phyloP scores from a whole-genome alignment of 1,284 basidiomycete genomes.

The Moniliella sp. region DNA sequence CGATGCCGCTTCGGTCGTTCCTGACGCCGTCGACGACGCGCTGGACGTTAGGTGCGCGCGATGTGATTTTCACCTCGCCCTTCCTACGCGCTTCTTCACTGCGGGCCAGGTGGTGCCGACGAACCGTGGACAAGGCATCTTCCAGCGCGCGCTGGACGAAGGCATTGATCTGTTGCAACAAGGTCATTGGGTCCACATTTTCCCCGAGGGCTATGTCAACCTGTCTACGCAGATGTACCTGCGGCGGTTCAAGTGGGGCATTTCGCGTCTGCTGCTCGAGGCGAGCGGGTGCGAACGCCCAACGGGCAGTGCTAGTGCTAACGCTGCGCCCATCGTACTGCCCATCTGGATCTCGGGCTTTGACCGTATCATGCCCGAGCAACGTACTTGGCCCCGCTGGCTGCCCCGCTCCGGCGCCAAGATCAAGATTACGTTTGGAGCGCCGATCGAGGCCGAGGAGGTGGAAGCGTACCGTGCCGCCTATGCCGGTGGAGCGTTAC shows the following conservation, averaged over 20 bases:
- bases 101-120: conserved; percentile 83
- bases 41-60: conserved; percentile 72
- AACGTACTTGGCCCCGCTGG: conserved; percentile 14
- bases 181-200: conserved; percentile 82
- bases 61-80: conserved; percentile 80
- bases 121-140: conserved; percentile 66
- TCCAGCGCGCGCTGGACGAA: conserved; percentile 62
- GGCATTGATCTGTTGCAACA: conserved; percentile 57
- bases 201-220: conserved; percentile 76
- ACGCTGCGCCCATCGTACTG: conserved; percentile 48
- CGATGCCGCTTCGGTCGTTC: neutral
- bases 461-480: neutral
- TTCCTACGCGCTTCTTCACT: conserved; percentile 52
- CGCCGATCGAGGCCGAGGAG: neutral
- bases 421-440: conserved; percentile 3
- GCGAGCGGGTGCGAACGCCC: conserved; percentile 2
- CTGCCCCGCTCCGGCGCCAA: conserved; percentile 16
- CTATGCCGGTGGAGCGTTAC: neutral
- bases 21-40: conserved; percentile 39
- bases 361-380: conserved; percentile 29
- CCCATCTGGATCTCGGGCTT: conserved; percentile 65
- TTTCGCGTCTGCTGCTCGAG: conserved; percentile 43
- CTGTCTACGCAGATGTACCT: conserved; percentile 43
- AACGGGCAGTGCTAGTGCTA: neutral
- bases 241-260: conserved; percentile 82